These are phyloP conservation scores for Chloromonas sp. DNA, from an alignment of 163 green algal genomes.

Conservation along the genomic window DNA sequence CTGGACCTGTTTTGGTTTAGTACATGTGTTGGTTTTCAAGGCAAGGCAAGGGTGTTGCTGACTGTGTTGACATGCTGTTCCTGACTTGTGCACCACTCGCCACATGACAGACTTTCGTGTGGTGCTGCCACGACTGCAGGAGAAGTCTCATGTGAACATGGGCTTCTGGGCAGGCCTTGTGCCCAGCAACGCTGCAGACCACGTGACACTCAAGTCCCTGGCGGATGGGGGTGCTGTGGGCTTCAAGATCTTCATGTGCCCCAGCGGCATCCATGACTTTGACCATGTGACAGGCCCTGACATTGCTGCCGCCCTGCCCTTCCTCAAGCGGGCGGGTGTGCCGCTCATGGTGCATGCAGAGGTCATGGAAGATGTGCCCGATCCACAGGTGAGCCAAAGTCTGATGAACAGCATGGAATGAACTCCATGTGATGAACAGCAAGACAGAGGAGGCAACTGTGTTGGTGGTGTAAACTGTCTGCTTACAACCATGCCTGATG, in stretches of 20 bases:
- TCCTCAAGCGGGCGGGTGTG: constrained; percentile 61
- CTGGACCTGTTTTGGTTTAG: too few relatives aligned
- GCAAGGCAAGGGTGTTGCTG: too few relatives aligned
- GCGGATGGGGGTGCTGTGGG: constrained; percentile 73
- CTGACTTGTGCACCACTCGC: too few relatives aligned
- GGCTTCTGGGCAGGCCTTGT: constrained; percentile 83
- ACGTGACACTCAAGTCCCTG: constrained; percentile 40
- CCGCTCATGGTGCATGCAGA: constrained; percentile 86
- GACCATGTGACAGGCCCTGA: constrained; percentile 50
- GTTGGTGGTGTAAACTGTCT: too few relatives aligned
- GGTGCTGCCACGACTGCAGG: constrained; percentile 25
- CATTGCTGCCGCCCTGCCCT: constrained; percentile 69
- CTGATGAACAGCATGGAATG: too few relatives aligned
- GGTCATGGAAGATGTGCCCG: constrained; percentile 36
- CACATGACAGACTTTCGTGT: too few relatives aligned
- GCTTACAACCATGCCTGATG: too few relatives aligned
- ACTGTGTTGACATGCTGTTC: too few relatives aligned
- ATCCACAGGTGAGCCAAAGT: not conserved
- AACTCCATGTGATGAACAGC: too few relatives aligned
- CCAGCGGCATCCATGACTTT: constrained; percentile 91
- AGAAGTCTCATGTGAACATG: constrained; percentile 62
- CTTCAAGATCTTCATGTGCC: constrained; percentile 93
- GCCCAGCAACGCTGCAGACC: constrained; percentile 70
- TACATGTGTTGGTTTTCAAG: too few relatives aligned
- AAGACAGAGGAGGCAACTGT: too few relatives aligned